Evolutionary conservation across 768 basidiomycete species (phyloP), one percentile per base, ranked within the genome.

Genomic region (Coprinopsis cinerea): DNA sequence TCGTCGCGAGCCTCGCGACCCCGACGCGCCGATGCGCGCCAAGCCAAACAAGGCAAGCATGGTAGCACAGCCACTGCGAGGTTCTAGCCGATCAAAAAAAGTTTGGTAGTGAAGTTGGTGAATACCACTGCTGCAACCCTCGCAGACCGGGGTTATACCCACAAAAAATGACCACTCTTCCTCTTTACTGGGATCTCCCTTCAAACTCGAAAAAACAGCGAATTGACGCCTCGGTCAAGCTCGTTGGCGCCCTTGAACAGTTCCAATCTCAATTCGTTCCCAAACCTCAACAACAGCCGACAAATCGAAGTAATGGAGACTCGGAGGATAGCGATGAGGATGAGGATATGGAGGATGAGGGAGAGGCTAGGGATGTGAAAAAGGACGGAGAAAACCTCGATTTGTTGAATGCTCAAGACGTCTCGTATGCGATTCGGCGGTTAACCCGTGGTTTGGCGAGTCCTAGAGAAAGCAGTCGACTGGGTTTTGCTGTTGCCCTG

Each of bases 401-500:
- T 57, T 62, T 62, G 7, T 61, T 84, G 42, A 94, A 95, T 67
- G 86, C 90, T 2, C 87, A 85, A 54, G 95, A 99, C 71, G 90
- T 96, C 1, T 79, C 88, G 4, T 99, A 99, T 63, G 89, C 94
- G 3, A 82, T 98, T 59, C 80, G 89, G 44, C 67, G 95, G 14
- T 77, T 99, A 28, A 71, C 95, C 15, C 77, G 92, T 35, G 95
- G 95, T 11, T 73, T 99, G 25, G 91, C 88, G 0, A 94, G 91
- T 64, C 88, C 92, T 1, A 75, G 93, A 58, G 94, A 99, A 64
- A 91, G 90, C 64, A 95, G 92, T 65, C 71, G 95, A 56, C 71
- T 97, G 30, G 95, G 95, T 15, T 99, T 97, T 63, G 92, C 93
- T 7, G 95, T 99, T 37, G 92, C 93, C 26, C 71, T 99, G 56